phyloP scores from a whole-genome alignment of 2,329 filamentous ascomycete genomes.

The Phialophora tarda region DNA sequence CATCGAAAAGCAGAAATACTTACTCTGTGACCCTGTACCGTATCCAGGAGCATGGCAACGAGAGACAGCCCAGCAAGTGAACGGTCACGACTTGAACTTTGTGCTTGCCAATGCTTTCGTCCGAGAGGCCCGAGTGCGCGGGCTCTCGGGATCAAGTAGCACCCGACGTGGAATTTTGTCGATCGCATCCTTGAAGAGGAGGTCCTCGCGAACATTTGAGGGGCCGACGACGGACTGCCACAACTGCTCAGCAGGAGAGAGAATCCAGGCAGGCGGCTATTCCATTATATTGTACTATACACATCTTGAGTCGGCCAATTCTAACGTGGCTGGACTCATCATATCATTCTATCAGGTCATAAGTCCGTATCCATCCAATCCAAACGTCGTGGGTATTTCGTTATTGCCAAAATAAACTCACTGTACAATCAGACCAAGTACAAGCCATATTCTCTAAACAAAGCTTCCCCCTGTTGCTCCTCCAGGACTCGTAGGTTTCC shows the following conservation, averaged over 20 bases:
- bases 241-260: neutral
- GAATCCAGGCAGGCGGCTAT: neutral
- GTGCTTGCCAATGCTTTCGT: slow-evolving; percentile 13
- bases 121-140: slow-evolving; percentile 16
- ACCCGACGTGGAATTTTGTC: slow-evolving; percentile 5
- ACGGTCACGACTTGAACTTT: slow-evolving; percentile 10
- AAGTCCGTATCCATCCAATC: slow-evolving; percentile 15
- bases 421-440: slow-evolving; percentile 13
- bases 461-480: slow-evolving; percentile 17
- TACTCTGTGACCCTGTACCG: neutral
- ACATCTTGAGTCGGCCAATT: slow-evolving; percentile 8
- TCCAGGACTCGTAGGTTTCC: slow-evolving; percentile 27
- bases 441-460: slow-evolving; percentile 10
- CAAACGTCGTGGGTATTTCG: slow-evolving; percentile 26
- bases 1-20: slow-evolving; percentile 4
- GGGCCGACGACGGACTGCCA: neutral
- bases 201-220: slow-evolving; percentile 1
- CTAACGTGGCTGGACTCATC: neutral
- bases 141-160: slow-evolving; percentile 14
- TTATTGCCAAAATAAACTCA: slow-evolving; percentile 17
- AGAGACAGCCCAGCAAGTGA: slow-evolving; percentile 8
- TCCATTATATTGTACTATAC: slow-evolving; percentile 11
- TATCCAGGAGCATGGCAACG: slow-evolving; percentile 16
- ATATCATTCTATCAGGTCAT: slow-evolving; percentile 18
- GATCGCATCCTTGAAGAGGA: slow-evolving; percentile 1